These are phyloP conservation scores for Periconia sp. DNA, from an alignment of 2,329 filamentous ascomycete genomes.

Conservation along the genomic window DNA sequence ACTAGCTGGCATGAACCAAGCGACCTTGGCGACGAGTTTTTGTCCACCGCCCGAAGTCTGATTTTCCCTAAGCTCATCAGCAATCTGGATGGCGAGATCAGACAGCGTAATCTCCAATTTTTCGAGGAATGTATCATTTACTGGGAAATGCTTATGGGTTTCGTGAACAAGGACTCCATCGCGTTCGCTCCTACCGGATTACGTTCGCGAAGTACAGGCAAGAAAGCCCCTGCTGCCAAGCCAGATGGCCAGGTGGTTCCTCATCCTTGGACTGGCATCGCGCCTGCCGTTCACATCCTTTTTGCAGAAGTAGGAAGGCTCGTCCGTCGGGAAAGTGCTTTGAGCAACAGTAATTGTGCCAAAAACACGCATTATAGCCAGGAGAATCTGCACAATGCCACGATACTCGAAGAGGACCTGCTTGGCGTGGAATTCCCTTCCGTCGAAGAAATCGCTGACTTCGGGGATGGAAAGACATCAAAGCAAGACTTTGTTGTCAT, in stretches of 20 bases:
- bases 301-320: constrained; percentile 51
- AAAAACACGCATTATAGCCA: constrained; percentile 33
- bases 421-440: constrained; percentile 50
- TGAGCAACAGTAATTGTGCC: constrained; percentile 12
- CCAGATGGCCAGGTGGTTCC: constrained; percentile 43
- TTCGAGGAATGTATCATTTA: constrained; percentile 60
- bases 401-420: constrained; percentile 52
- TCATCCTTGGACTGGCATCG: constrained; percentile 55
- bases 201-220: constrained; percentile 21
- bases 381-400: constrained; percentile 42
- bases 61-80: constrained; percentile 49
- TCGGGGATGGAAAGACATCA: constrained; percentile 55
- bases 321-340: constrained; percentile 41
- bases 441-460: constrained; percentile 52
- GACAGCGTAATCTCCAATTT: constrained; percentile 48
- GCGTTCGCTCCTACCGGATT: constrained; percentile 32
- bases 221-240: constrained; percentile 22
- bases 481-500: constrained; percentile 56
- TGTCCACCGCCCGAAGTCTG: constrained; percentile 50
- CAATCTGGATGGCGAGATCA: constrained; percentile 31
- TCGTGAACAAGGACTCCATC: constrained; percentile 51
- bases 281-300: constrained; percentile 47
- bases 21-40: constrained; percentile 57
- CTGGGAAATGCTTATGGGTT: constrained; percentile 62
- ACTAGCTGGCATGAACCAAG: constrained; percentile 62